Evolutionary conservation across 1,284 basidiomycete genomes (phyloP).

Genomic region (Flammula alnicola): DNA sequence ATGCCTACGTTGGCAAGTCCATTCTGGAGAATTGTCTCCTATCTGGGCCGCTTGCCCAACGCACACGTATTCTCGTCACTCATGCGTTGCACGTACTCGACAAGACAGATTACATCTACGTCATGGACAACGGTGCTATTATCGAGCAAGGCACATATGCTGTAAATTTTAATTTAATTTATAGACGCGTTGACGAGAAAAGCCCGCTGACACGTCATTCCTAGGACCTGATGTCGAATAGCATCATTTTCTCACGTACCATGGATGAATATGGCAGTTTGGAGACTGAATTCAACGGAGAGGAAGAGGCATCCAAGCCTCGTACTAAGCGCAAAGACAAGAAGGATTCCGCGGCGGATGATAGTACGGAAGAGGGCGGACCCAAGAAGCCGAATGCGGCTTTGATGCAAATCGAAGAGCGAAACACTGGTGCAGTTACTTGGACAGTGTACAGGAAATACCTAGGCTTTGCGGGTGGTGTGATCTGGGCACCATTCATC

Average conservation of each 20-base stretch:
- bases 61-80: conserved; percentile 79
- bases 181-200: not conserved
- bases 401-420: conserved; percentile 60
- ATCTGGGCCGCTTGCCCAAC: conserved; percentile 56
- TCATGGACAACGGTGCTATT: conserved; percentile 72
- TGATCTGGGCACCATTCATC: conserved; percentile 51
- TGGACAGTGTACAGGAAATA: conserved; percentile 58
- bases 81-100: conserved; percentile 78
- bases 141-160: conserved; percentile 67
- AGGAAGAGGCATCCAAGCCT: conserved; percentile 30
- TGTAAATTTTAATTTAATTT: conserved; percentile 31
- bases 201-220: not conserved
- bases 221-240: conserved; percentile 56
- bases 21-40: conserved; percentile 68
- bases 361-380: conserved; percentile 29
- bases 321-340: conserved; percentile 25
- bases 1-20: conserved; percentile 67
- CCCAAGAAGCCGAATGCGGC: conserved; percentile 35
- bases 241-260: conserved; percentile 58
- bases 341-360: conserved; percentile 23
- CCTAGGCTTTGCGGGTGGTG: conserved; percentile 53
- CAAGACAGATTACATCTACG: conserved; percentile 70
- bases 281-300: conserved; percentile 29
- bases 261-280: conserved; percentile 66
- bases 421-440: conserved; percentile 56